These are phyloP conservation scores for Vigna hirtella DNA, from an alignment of 306 rosid species.

Conservation along the genomic window DNA sequence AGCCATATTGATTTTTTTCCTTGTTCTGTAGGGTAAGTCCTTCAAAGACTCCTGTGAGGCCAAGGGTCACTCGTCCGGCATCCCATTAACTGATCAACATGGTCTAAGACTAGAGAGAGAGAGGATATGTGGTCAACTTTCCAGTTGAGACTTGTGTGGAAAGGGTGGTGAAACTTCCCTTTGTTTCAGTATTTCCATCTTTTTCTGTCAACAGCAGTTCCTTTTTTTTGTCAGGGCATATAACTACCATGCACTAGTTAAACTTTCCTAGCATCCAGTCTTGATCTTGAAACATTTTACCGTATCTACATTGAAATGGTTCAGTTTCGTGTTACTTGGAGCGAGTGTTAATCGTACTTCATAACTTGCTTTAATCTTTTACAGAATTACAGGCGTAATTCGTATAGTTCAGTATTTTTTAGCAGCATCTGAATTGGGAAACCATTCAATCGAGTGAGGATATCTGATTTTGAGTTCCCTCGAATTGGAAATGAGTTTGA, in stretches of 20 bases:
- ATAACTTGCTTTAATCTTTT: neutral
- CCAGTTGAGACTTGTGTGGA: conserved; percentile 54
- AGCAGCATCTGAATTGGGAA: neutral
- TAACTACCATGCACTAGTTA: conserved; percentile 58
- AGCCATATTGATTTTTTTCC: conserved; percentile 29
- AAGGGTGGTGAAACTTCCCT: conserved; percentile 66
- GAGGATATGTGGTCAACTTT: conserved; percentile 46
- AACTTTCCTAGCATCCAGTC: conserved; percentile 60
- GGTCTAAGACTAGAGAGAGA: conserved; percentile 39
- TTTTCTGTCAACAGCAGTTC: conserved; percentile 52
- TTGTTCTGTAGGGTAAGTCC: conserved; percentile 88
- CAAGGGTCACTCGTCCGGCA: conserved; percentile 75
- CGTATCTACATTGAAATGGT: conserved; percentile 25
- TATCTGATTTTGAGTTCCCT: neutral
- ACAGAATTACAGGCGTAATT: neutral
- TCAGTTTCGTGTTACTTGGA: conserved; percentile 38
- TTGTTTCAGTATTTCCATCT: conserved; percentile 62
- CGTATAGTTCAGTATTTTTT: conserved; percentile 7
- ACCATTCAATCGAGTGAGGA: neutral
- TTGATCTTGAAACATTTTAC: conserved; percentile 52
- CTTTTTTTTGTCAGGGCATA: conserved; percentile 53
- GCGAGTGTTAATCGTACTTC: conserved; percentile 7
- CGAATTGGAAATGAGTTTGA: neutral
- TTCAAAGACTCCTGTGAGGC: conserved; percentile 96
- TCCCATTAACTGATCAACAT: conserved; percentile 45